These are phyloP conservation scores for Apiotrichum mycotoxinovorans DNA, from an alignment of 1,284 basidiomycete genomes.

Conservation along the genomic window DNA sequence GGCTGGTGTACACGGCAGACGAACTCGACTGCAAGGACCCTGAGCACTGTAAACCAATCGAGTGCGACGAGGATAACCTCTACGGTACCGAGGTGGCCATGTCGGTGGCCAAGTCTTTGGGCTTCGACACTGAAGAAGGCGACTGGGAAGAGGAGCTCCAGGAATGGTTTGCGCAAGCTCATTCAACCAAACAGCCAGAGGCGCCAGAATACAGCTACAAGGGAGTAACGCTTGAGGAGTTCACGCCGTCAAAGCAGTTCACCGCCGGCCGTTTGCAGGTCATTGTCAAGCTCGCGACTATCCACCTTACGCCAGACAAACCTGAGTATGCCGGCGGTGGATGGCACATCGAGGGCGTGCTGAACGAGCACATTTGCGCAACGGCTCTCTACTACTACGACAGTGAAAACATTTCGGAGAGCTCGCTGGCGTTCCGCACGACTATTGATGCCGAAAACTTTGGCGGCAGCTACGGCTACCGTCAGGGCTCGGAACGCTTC, in stretches of 20 bases:
- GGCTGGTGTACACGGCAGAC: too few species aligned
- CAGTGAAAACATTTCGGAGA: neutral
- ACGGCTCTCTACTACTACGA: constrained; percentile 9
- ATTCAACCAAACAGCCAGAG: constrained; percentile 13
- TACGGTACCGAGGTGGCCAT: too few species aligned
- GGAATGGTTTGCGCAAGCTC: constrained; percentile 11
- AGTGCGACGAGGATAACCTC: neutral
- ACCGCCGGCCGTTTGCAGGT: constrained; percentile 5
- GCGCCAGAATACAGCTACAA: too few species aligned
- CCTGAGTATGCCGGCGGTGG: constrained; percentile 1
- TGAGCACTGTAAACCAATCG: constrained; percentile 5
- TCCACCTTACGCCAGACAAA: constrained; percentile 11
- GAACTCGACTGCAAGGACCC: too few species aligned
- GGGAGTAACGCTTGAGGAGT: constrained; percentile 2
- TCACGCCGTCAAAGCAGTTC: neutral
- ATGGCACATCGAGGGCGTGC: constrained; percentile 6
- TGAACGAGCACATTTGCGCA: constrained; percentile 8
- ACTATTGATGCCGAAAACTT: neutral
- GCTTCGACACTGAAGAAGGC: too few species aligned
- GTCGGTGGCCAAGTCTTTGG: too few species aligned
- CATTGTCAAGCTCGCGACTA: constrained; percentile 11
- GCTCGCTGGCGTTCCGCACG: constrained; percentile 1
- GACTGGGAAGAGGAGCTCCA: neutral
- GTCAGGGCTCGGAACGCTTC: neutral
- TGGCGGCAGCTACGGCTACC: too few species aligned